Evolutionary conservation across 2,329 filamentous ascomycete genomes (phyloP), one percentile per base, ranked within the genome.

Genomic region (Alternaria ventricosa): DNA sequence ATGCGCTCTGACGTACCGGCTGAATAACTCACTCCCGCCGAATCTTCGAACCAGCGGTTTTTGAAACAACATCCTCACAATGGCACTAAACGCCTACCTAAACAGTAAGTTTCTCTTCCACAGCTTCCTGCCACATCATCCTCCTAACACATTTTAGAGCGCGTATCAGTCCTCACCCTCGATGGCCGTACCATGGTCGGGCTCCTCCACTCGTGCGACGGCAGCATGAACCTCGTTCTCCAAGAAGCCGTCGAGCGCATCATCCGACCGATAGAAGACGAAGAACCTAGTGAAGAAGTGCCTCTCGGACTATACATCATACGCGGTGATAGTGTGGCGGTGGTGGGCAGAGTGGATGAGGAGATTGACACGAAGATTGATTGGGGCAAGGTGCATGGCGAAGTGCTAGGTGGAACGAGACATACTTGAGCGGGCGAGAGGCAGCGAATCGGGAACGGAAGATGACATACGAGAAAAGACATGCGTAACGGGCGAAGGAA

Each of bases 141-240:
- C 30, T 18, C 23, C 67, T 67, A 68, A 74, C 50, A 18, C 7
- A 15, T 5, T 18, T 45, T 46, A 97, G 96, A 97, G 82, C 96
- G 93, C 81, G 93, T 98, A 72, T 87, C 94, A 62, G 91, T 98
- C 75, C 88, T 98, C 68, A 98, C 96, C 27, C 91, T 93, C 71
- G 96, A 98, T 82, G 96, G 95, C 55, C 90, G 95, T 73, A 97
- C 93, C 50, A 80, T 85, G 64, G 79, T 82, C 70, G 96, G 96
- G 63, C 94, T 87, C 3, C 88, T 99, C 57, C 85, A 95, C 53
- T 93, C 92, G 47, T 94, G 91, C 78, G 96, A 99, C 80, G 90
- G 97, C 81, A 89, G 91, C 75, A 98, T 96, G 70, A 99, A 99
- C 81, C 84, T 99, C 66, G 94, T 98, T 25, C 87, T 99, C 12